phyloP scores from a whole-genome alignment of 768 basidiomycete genomes.

The Crucibulum laeve region DNA sequence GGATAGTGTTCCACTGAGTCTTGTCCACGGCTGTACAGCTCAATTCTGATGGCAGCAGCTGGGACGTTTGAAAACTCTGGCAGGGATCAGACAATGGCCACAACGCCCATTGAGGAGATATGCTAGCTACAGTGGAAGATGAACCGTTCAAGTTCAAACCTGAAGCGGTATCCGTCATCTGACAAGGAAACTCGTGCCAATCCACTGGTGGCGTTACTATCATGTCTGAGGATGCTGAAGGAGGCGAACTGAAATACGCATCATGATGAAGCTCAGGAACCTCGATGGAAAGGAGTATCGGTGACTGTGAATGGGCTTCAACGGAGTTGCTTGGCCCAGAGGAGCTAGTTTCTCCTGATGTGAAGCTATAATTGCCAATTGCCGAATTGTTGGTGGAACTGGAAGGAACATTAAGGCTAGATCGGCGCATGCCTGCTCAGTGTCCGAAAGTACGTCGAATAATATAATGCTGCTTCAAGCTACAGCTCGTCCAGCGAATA shows the following conservation, averaged over 20 bases:
- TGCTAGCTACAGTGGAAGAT: too few relatives aligned
- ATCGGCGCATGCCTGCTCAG: too few relatives aligned
- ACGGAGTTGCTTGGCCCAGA: neutral
- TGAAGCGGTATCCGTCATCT: neutral
- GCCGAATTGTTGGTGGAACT: neutral
- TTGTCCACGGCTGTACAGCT: neutral
- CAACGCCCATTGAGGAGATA: too few relatives aligned
- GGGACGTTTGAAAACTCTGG: neutral
- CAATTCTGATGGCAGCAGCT: neutral
- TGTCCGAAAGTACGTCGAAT: too few relatives aligned
- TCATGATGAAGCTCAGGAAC: constrained; percentile 23
- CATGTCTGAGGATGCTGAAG: constrained; percentile 21
- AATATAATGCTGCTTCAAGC: too few relatives aligned
- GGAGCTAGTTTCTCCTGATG: neutral
- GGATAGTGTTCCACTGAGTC: neutral
- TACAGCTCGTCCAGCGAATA: too few relatives aligned
- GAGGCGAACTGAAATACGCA: constrained; percentile 18
- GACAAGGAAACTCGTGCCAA: constrained; percentile 6
- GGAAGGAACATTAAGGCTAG: neutral
- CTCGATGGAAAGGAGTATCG: constrained; percentile 6
- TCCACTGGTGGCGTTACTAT: constrained; percentile 22
- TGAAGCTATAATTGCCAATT: neutral
- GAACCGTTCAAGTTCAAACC: too few relatives aligned
- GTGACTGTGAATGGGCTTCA: neutral
- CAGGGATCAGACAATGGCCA: too few relatives aligned